phyloP scores from a whole-genome alignment of 345 rosid species.

The Kernera saxatilis region DNA sequence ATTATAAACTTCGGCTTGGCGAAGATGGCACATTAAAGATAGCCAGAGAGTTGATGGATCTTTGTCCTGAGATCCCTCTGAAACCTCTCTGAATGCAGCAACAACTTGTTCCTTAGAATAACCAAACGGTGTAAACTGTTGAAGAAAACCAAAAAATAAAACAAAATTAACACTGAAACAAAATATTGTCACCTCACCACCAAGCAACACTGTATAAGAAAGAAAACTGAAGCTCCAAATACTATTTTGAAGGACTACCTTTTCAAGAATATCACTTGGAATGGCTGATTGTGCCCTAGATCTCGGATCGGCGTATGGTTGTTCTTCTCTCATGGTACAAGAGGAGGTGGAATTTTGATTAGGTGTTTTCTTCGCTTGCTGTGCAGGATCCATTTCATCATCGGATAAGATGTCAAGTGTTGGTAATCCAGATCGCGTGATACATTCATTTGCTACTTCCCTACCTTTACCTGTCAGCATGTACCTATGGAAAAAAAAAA shows the following conservation, averaged over 20 bases:
- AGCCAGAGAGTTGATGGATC: constrained; percentile 62
- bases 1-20: constrained; percentile 57
- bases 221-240: background rate
- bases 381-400: constrained; percentile 32
- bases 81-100: constrained; percentile 52
- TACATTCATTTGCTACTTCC: constrained; percentile 69
- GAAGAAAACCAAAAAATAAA: constrained; percentile 14
- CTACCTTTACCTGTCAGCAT: constrained; percentile 82
- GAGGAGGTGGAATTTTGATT: constrained; percentile 28
- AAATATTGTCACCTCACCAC: background rate
- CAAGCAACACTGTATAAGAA: background rate
- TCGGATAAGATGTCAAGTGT: constrained; percentile 34
- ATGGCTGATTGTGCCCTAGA: background rate
- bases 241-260: background rate
- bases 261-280: constrained; percentile 29
- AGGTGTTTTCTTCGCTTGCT: constrained; percentile 14
- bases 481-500: constrained; percentile 39
- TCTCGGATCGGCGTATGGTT: constrained; percentile 7
- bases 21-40: constrained; percentile 59
- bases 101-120: constrained; percentile 57
- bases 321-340: constrained; percentile 11
- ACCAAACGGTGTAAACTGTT: constrained; percentile 53
- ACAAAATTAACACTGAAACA: background rate
- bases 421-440: constrained; percentile 55
- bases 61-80: constrained; percentile 46